A percentile compares a stretch with the other conserved stretches of the same genome.
Evolutionary conservation across 352 stramenopile species (phyloP).

Genomic region (Phytopythium boreale): DNA sequence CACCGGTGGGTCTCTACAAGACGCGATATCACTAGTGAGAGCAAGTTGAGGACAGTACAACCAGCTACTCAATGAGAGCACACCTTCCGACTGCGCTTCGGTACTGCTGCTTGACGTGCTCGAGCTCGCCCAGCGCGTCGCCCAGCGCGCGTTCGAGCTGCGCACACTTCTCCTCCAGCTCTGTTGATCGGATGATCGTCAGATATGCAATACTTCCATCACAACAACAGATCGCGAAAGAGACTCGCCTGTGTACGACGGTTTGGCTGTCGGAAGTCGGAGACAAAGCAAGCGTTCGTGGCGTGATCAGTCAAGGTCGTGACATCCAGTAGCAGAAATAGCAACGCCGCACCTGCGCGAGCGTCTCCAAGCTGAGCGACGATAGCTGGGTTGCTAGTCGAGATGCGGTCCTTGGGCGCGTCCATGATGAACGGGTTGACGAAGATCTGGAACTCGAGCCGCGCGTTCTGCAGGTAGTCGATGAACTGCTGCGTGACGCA

Average conservation of each 20-base stretch:
- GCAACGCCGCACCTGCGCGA: conserved; percentile 29
- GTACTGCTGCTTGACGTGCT: conserved; percentile 53
- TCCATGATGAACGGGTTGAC: conserved; percentile 89
- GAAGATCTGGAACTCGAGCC: conserved; percentile 87
- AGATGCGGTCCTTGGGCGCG: conserved; percentile 79
- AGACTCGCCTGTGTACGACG: conserved; percentile 29
- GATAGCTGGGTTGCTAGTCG: conserved; percentile 69
- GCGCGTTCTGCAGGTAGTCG: conserved; percentile 74
- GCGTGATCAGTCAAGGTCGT: conserved; percentile 1
- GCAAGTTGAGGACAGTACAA: background rate
- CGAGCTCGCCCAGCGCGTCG: conserved; percentile 35
- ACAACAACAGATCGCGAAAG: background rate
- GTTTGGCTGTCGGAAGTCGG: conserved; percentile 24
- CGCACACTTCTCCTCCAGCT: conserved; percentile 53
- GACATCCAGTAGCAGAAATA: conserved; percentile 4
- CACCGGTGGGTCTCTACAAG: conserved; percentile 34
- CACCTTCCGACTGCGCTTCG: conserved; percentile 48
- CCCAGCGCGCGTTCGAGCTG: conserved; percentile 44
- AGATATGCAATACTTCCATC: background rate
- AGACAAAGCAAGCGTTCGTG: background rate
- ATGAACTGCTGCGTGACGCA: conserved; percentile 88
- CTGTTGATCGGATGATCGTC: conserved; percentile 12
- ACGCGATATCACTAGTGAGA: background rate
- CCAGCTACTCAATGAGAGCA: background rate
- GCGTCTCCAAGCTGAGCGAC: conserved; percentile 54